Evolutionary conservation across 2,329 filamentous ascomycete genomes (phyloP).

Genomic region (Aspergillus sp.): DNA sequence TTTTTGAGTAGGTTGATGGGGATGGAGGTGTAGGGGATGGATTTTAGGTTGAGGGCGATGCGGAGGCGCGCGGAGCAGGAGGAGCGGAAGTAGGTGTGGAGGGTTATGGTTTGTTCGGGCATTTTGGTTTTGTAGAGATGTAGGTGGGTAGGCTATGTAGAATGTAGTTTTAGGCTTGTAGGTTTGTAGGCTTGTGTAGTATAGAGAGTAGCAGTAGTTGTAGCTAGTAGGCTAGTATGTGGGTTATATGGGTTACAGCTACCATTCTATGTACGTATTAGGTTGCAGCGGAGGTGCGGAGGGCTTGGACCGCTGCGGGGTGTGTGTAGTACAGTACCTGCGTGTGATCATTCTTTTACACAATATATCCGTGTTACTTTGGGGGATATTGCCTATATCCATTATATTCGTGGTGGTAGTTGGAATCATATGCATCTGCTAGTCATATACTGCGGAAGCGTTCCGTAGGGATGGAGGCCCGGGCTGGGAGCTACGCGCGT

Average conservation of each 20-base stretch:
- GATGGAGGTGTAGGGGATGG: slow-evolving; percentile 50
- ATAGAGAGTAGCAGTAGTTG: background rate
- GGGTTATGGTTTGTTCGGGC: slow-evolving; percentile 30
- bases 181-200: slow-evolving; percentile 6
- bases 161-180: background rate
- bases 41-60: slow-evolving; percentile 61
- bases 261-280: background rate
- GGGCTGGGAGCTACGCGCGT: slow-evolving; percentile 10
- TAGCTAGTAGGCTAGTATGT: background rate
- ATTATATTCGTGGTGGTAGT: background rate
- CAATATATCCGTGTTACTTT: background rate
- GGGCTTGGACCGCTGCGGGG: background rate
- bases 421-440: background rate
- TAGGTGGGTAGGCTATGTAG: background rate
- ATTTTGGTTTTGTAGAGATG: slow-evolving; percentile 18
- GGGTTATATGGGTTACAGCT: background rate
- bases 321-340: background rate
- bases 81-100: slow-evolving; percentile 65
- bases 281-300: background rate
- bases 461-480: slow-evolving; percentile 21
- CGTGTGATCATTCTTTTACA: background rate
- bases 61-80: slow-evolving; percentile 64
- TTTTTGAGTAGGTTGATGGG: slow-evolving; percentile 58
- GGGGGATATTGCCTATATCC: background rate
- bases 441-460: slow-evolving; percentile 14